Percentiles rank a stretch among this genome's conserved stretches.
Evolutionary conservation across 495 filamentous ascomycete genomes (phyloP).

Genomic region (Neurospora intermedia): DNA sequence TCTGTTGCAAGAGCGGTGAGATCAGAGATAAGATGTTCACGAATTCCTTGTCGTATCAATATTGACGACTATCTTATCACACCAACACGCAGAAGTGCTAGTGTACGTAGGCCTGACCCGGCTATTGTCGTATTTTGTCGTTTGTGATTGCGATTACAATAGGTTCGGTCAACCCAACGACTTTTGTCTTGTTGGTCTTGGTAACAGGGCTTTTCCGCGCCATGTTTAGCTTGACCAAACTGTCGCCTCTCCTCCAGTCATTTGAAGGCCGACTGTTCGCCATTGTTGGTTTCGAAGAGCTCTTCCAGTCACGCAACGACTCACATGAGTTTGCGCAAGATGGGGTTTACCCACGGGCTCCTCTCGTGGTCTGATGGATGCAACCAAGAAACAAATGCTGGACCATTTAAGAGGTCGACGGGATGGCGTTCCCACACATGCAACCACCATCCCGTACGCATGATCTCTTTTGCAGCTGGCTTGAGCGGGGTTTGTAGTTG

Average conservation of each 20-base stretch:
- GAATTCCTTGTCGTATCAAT: neutral
- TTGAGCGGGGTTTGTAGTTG: constrained; percentile 11
- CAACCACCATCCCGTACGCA: constrained; percentile 13
- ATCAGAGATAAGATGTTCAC: neutral
- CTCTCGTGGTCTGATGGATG: neutral
- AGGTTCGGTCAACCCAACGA: neutral
- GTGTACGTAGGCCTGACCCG: neutral
- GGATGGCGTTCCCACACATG: constrained; percentile 8
- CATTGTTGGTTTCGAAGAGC: neutral
- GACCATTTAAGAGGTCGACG: neutral
- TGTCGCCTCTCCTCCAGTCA: neutral
- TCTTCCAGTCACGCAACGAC: neutral
- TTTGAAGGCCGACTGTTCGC: neutral
- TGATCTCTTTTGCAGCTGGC: constrained; percentile 17
- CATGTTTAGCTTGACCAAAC: neutral
- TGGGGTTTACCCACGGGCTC: neutral
- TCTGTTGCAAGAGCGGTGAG: neutral
- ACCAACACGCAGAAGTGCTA: neutral
- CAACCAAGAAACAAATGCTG: neutral
- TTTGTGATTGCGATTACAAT: neutral
- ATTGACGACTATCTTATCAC: too few species aligned
- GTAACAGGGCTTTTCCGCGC: neutral
- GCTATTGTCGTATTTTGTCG: neutral
- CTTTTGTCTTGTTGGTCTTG: neutral
- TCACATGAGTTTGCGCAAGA: neutral